These are phyloP conservation scores for Erodium texanum DNA, from an alignment of 441 rosid genomes.

Conservation along the genomic window DNA sequence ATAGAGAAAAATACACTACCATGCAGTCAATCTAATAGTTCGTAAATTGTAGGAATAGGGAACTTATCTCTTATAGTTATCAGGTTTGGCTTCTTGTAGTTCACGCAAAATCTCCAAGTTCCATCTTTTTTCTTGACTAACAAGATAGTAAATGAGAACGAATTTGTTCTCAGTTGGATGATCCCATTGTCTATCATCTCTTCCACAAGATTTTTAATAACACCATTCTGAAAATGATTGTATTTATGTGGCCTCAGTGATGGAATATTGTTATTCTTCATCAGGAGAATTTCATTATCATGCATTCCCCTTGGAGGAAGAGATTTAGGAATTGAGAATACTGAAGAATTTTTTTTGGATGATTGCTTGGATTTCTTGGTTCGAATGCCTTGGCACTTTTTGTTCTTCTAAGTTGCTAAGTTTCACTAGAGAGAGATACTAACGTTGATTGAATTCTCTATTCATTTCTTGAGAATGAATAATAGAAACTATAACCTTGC, in stretches of 20 bases:
- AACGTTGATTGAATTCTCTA: too few relatives aligned
- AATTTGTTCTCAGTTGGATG: conserved; percentile 5
- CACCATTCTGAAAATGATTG: not conserved
- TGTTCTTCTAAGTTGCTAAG: too few relatives aligned
- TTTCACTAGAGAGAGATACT: too few relatives aligned
- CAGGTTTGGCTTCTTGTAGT: not conserved
- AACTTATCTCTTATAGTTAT: conserved; percentile 5
- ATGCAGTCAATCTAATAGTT: not conserved
- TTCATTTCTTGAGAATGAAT: too few relatives aligned
- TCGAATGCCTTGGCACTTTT: too few relatives aligned
- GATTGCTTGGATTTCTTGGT: too few relatives aligned
- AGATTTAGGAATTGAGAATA: too few relatives aligned
- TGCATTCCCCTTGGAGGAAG: not conserved
- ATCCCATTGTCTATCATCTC: not conserved
- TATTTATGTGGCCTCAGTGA: not conserved
- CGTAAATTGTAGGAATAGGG: not conserved
- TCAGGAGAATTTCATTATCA: not conserved
- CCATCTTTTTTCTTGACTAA: conserved; percentile 20
- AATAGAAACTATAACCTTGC: too few relatives aligned
- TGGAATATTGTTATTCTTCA: not conserved
- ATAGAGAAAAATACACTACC: not conserved
- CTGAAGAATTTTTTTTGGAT: too few relatives aligned
- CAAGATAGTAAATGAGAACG: conserved; percentile 2
- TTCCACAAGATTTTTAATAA: not conserved
- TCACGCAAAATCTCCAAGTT: not conserved